Evolutionary conservation across 2,329 filamentous ascomycete species (phyloP).

Genomic region (Claviceps sp.): DNA sequence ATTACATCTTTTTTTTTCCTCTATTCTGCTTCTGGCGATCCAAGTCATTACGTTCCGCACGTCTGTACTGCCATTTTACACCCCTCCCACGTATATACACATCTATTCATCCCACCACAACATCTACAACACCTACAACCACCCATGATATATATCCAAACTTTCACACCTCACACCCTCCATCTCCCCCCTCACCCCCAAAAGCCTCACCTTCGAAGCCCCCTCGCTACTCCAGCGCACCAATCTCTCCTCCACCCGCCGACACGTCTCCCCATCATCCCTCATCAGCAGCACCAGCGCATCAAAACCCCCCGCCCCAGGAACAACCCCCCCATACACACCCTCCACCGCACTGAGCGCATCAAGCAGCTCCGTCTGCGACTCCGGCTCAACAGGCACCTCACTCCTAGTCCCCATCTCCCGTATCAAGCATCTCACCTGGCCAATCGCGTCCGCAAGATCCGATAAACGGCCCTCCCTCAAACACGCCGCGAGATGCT

Average conservation of each 20-base stretch:
- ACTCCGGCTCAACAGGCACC: conserved; percentile 78
- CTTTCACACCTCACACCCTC: conserved; percentile 45
- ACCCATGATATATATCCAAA: conserved; percentile 28
- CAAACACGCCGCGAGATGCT: conserved; percentile 53
- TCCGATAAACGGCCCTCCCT: conserved; percentile 31
- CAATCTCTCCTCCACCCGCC: conserved; percentile 47
- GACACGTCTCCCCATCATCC: conserved; percentile 54
- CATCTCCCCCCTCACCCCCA: conserved; percentile 60
- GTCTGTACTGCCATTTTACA: no score
- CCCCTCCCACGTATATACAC: no score
- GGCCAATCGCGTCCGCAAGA: conserved; percentile 33
- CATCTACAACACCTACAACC: conserved; percentile 19
- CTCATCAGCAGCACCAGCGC: conserved; percentile 69
- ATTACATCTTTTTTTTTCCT: no score
- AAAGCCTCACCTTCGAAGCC: conserved; percentile 50
- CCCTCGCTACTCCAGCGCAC: conserved; percentile 48
- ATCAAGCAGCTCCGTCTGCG: conserved; percentile 76
- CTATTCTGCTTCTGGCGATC: no score
- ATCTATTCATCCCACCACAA: no score
- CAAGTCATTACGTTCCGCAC: no score
- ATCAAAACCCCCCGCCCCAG: conserved; percentile 88
- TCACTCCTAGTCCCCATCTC: conserved; percentile 60
- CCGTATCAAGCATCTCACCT: conserved; percentile 50
- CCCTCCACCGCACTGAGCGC: conserved; percentile 58
- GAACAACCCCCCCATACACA: conserved; percentile 82